phyloP scores from a whole-genome alignment of 2,329 filamentous ascomycete genomes.

The Knufia fluminis region DNA sequence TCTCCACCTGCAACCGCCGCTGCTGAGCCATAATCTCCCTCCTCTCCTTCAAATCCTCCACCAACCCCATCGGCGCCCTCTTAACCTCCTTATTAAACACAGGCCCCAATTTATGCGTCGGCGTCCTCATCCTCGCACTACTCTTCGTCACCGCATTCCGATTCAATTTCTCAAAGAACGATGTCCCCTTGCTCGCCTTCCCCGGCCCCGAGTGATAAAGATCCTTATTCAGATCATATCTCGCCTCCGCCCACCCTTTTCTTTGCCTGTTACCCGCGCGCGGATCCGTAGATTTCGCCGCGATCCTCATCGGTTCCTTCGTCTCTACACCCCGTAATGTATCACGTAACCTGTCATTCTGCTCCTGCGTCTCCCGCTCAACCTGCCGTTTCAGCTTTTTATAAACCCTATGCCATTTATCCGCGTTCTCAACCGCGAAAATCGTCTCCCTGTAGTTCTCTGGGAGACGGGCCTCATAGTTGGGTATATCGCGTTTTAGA shows the following conservation, averaged over 20 bases:
- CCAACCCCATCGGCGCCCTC: slow-evolving; percentile 32
- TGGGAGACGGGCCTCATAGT: slow-evolving; percentile 31
- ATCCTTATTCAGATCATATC: slow-evolving; percentile 7
- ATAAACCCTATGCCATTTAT: slow-evolving; percentile 72
- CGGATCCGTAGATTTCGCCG: too few species aligned
- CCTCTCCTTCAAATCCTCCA: slow-evolving; percentile 27
- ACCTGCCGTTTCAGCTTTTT: slow-evolving; percentile 55
- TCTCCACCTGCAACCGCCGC: neutral
- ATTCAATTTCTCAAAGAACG: slow-evolving; percentile 47
- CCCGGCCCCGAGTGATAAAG: slow-evolving; percentile 21
- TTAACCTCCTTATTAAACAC: slow-evolving; percentile 29
- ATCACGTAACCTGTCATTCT: slow-evolving; percentile 49
- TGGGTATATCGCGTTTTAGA: slow-evolving; percentile 66
- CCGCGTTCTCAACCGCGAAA: slow-evolving; percentile 54
- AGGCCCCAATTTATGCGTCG: slow-evolving; percentile 34
- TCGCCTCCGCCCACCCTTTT: neutral
- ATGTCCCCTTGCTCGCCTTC: slow-evolving; percentile 32
- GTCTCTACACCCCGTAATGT: slow-evolving; percentile 50
- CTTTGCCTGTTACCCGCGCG: too few species aligned
- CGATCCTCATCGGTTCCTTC: slow-evolving; percentile 46
- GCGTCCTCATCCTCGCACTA: slow-evolving; percentile 26
- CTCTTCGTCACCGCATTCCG: slow-evolving; percentile 40
- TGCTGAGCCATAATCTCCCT: neutral
- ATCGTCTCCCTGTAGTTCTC: slow-evolving; percentile 41
- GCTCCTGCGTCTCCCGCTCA: slow-evolving; percentile 47